Evolutionary conservation across 495 filamentous ascomycete genomes (phyloP).

Genomic region (Aspergillus affinis): DNA sequence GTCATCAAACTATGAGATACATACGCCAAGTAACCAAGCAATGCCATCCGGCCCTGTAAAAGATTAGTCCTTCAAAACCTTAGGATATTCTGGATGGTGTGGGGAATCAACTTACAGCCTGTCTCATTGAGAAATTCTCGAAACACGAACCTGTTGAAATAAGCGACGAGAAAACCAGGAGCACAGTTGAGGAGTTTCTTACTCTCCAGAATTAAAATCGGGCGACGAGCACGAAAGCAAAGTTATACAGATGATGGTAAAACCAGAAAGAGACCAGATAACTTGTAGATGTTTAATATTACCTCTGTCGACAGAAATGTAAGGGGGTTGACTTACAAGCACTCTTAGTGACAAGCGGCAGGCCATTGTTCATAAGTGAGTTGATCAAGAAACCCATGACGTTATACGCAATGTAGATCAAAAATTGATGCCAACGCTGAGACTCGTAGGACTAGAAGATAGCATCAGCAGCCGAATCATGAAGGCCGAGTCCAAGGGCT

Average conservation of each 20-base stretch:
- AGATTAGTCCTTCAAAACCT: constrained; percentile 18
- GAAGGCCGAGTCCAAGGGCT: background rate
- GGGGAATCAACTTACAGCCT: constrained; percentile 43
- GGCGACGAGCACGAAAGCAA: constrained; percentile 62
- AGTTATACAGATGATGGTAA: constrained; percentile 67
- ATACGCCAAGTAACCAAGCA: constrained; percentile 61
- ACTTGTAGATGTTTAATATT: constrained; percentile 30
- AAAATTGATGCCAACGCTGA: constrained; percentile 70
- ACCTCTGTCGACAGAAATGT: background rate
- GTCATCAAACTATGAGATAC: constrained; percentile 8
- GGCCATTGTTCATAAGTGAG: constrained; percentile 57
- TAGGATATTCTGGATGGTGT: background rate
- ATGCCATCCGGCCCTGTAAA: constrained; percentile 58
- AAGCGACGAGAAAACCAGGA: constrained; percentile 23
- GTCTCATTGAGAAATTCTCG: constrained; percentile 59
- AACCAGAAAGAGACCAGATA: constrained; percentile 66
- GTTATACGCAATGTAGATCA: constrained; percentile 69
- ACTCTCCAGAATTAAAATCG: constrained; percentile 58
- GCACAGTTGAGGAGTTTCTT: constrained; percentile 46
- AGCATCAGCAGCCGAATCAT: background rate
- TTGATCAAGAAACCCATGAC: constrained; percentile 65
- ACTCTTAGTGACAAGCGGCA: constrained; percentile 66
- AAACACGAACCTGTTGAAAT: constrained; percentile 59
- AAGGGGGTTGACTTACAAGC: constrained; percentile 34
- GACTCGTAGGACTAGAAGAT: constrained; percentile 44